Conservation (phyloP, 108 stramenopile genomes). For the Parietichytrium sp. region DNA sequence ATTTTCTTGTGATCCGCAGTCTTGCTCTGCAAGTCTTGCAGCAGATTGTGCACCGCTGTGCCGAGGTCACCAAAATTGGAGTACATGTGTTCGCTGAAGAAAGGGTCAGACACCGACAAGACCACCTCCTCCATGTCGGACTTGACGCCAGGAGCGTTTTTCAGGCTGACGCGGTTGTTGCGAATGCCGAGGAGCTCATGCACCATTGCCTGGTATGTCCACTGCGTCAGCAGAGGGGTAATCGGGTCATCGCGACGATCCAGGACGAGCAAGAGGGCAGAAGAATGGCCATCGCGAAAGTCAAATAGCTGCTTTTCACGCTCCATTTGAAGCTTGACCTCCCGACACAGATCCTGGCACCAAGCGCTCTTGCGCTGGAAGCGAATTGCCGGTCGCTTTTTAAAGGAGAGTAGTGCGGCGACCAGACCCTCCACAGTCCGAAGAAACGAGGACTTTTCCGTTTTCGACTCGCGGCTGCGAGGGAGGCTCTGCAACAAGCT, state of each 20-base stretch:
- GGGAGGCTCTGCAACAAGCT: constrained; percentile 68
- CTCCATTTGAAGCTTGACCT: constrained; percentile 71
- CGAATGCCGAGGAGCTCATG: constrained; percentile 96
- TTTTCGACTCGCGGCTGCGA: neutral
- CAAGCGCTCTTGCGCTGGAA: constrained; percentile 76
- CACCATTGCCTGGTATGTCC: constrained; percentile 99
- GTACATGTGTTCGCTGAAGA: constrained; percentile 84
- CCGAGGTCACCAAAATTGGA: constrained; percentile 96
- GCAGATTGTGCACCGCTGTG: constrained; percentile 84
- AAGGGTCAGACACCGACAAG: constrained; percentile 83
- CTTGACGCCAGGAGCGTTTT: constrained; percentile 79
- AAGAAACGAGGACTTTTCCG: constrained; percentile 63
- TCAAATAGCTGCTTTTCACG: constrained; percentile 86
- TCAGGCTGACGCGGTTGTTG: constrained; percentile 86
- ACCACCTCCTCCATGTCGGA: constrained; percentile 90
- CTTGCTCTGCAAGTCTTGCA: constrained; percentile 88
- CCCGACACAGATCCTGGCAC: constrained; percentile 76
- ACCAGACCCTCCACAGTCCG: constrained; percentile 81
- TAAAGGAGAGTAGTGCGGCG: constrained; percentile 80
- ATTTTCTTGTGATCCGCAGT: constrained; percentile 75
- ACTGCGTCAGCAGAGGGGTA: constrained; percentile 92
- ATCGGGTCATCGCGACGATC: constrained; percentile 98
- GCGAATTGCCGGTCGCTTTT: constrained; percentile 83
- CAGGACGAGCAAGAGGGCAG: constrained; percentile 74
- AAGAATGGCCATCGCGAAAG: constrained; percentile 56